Conservation (phyloP, 306 rosid species). For the Vicia sativa region DNA sequence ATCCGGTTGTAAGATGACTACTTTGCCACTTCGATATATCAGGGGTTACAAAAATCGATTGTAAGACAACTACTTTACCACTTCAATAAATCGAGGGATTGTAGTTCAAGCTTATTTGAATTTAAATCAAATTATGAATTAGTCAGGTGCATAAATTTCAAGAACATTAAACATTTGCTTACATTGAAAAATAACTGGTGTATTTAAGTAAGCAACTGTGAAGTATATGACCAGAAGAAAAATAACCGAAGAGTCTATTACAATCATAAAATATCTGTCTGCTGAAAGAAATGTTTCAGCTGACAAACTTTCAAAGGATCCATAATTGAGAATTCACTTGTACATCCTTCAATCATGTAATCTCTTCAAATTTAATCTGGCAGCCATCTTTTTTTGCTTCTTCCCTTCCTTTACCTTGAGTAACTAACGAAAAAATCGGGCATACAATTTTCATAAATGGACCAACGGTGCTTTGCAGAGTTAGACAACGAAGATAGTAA, state of each 20-base stretch:
- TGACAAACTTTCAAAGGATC: conserved; percentile 29
- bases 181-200: conserved; percentile 19
- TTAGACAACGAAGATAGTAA: conserved; percentile 17
- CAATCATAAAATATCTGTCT: conserved; percentile 13
- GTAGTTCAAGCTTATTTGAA: not conserved
- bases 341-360: conserved; percentile 23
- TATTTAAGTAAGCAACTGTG: conserved; percentile 21
- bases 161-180: conserved; percentile 1
- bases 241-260: conserved; percentile 29
- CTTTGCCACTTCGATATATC: not conserved
- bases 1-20: no score
- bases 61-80: not conserved
- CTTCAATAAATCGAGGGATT: not conserved
- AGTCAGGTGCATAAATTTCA: not conserved
- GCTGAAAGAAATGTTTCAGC: conserved; percentile 18
- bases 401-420: conserved; percentile 5
- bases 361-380: conserved; percentile 28
- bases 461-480: conserved; percentile 30
- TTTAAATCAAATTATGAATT: conserved; percentile 7
- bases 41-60: no score
- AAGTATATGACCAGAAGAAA: conserved; percentile 28
- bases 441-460: conserved; percentile 22
- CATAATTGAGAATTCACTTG: conserved; percentile 18
- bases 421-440: conserved; percentile 7
- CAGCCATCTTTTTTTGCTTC: not conserved